phyloP scores from a whole-genome alignment of 805 yeast species.

The Wickerhamomyces subpelliculosus region DNA sequence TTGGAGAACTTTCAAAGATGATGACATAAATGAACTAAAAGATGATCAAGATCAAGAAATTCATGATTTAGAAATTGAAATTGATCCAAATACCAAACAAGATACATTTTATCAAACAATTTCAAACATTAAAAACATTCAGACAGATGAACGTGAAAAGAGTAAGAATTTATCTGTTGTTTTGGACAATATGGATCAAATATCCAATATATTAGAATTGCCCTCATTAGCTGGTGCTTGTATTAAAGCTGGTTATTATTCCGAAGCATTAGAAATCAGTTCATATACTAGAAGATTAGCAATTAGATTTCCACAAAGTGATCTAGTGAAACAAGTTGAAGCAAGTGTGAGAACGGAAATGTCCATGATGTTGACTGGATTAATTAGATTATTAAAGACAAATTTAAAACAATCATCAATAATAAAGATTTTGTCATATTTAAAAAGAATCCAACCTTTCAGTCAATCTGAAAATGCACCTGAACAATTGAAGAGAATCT shows the following conservation, averaged over 20 bases:
- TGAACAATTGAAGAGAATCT: slow-evolving; percentile 44
- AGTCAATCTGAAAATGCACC: slow-evolving; percentile 21
- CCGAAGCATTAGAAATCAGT: slow-evolving; percentile 82
- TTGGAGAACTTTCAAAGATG: slow-evolving; percentile 23
- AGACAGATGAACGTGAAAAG: slow-evolving; percentile 12
- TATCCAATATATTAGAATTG: slow-evolving; percentile 73
- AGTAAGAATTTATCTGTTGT: slow-evolving; percentile 30
- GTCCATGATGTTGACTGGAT: slow-evolving; percentile 59
- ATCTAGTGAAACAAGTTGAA: slow-evolving; percentile 44
- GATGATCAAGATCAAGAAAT: slow-evolving; percentile 12
- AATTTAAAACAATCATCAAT: slow-evolving; percentile 74
- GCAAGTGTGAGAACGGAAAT: slow-evolving; percentile 49
- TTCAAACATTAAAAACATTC: slow-evolving; percentile 12
- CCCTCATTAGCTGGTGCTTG: slow-evolving; percentile 83
- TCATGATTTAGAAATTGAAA: slow-evolving; percentile 18
- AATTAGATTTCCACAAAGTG: slow-evolving; percentile 59
- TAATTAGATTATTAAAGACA: slow-evolving; percentile 64
- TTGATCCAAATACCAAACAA: slow-evolving; percentile 15
- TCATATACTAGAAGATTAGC: slow-evolving; percentile 62
- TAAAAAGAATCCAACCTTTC: slow-evolving; percentile 60
- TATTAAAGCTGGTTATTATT: slow-evolving; percentile 78
- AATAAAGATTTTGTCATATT: slow-evolving; percentile 69
- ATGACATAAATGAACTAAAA: slow-evolving; percentile 25
- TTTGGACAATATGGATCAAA: slow-evolving; percentile 57
- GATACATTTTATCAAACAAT: slow-evolving; percentile 25